Evolutionary conservation across 1,284 basidiomycete genomes (phyloP), one percentile per base, ranked within the genome.

Genomic region (Ustilago esculenta): DNA sequence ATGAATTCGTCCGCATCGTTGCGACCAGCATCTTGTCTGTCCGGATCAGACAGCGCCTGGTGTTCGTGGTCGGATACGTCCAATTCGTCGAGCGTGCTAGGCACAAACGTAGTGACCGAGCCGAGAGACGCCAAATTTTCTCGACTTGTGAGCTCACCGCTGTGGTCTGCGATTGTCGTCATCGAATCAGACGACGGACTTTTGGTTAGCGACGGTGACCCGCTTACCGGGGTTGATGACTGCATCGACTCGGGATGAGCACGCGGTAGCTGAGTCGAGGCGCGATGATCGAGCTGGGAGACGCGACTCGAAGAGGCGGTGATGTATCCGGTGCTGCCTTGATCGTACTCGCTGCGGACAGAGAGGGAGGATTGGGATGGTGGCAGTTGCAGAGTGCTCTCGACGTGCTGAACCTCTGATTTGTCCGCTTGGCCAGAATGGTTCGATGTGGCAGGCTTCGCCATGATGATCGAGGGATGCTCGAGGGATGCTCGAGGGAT

Each of bases 71-170:
- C 58, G 10, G 51, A 46, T 2, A 7, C 11, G 14, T 51, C 48
- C n/a, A 36, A 32, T 8, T 33, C 51, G 8, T 24, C 30, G 17
- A 54, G 10, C 21, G 46, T 46, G 24, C 42, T 54, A 1, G 67
- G 67, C 7, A 70, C 56, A 21, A 70, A 70, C 3, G 67, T 60
- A 9, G 67, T 70, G 6, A 70, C 55, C 20, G 59, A 65, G 34
- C 56, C 55, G 14, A 66, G 55, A 4, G 50, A 50, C 0, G 61
- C 32, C 8, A 65, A 20, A 5, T 48, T 37, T 3, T 39, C 48
- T 1, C 14, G 34, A 15, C 41, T 39, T 10, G 39, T 39, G 7
- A n/a, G n/a, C n/a, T 48, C 34, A 27, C 46, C 46, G 48, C 44
- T 52, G 27, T 42, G 43, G 12, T 15, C 32, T 11, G 21, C 60